These are phyloP conservation scores for Raddia guianensis DNA, from an alignment of 176 grass and related monocot genomes.

Conservation along the genomic window DNA sequence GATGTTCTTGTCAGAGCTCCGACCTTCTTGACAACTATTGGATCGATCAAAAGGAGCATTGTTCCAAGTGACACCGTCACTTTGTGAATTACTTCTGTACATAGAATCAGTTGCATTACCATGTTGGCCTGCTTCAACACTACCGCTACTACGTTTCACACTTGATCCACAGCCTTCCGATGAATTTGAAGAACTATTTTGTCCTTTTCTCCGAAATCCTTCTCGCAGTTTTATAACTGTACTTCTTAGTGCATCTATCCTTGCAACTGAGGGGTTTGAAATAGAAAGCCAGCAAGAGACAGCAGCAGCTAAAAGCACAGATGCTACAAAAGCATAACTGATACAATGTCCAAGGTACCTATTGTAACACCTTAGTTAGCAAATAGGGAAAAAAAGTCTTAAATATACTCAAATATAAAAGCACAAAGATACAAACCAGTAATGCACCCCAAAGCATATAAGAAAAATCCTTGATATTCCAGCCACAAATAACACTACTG, in stretches of 20 bases:
- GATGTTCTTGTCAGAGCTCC: constrained; percentile 71
- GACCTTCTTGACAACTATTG: constrained; percentile 94
- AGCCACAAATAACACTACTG: constrained; percentile 76
- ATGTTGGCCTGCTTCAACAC: constrained; percentile 86
- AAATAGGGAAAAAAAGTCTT: constrained; percentile 25
- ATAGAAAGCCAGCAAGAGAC: constrained; percentile 85
- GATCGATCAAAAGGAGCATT: constrained; percentile 79
- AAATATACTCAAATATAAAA: constrained; percentile 38
- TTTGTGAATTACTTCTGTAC: constrained; percentile 75
- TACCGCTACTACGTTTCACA: constrained; percentile 93
- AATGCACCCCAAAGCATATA: constrained; percentile 98
- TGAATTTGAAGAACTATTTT: constrained; percentile 92
- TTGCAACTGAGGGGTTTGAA: constrained; percentile 83
- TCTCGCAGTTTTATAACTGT: constrained; percentile 93
- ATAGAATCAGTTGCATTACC: constrained; percentile 65
- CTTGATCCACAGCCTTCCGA: constrained; percentile 98
- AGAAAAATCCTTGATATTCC: constrained; percentile 96
- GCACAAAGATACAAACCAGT: constrained; percentile 67
- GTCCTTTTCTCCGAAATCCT: constrained; percentile 78
- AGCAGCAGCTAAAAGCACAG: constrained; percentile 88
- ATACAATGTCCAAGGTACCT: constrained; percentile 99
- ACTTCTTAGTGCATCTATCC: constrained; percentile 85
- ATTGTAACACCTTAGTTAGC: constrained; percentile 47
- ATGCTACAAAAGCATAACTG: constrained; percentile 98
- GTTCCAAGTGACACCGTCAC: constrained; percentile 64